A percentile compares a stretch with the other conserved stretches of the same genome.
Conservation (phyloP, 2,329 filamentous ascomycete species). For the Aspergillus sp. region DNA sequence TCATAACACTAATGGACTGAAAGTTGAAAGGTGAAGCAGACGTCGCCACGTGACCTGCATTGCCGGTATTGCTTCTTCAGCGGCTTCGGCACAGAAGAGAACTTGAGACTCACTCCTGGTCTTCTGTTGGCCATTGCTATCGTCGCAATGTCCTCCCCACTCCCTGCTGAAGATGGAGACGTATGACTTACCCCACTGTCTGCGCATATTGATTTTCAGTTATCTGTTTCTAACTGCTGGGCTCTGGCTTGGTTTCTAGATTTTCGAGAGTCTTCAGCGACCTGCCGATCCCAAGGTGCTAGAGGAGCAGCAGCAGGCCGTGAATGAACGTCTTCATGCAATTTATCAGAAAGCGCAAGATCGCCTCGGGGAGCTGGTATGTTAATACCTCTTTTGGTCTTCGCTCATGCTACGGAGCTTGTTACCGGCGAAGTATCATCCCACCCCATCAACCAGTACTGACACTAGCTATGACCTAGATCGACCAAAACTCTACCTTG, state of each 20-base stretch:
- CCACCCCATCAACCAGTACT: constrained; percentile 3
- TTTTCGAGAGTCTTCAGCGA: constrained; percentile 43
- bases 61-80: constrained; percentile 18
- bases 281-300: constrained; percentile 59
- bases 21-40: constrained; percentile 4
- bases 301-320: constrained; percentile 60
- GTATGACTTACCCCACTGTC: constrained; percentile 21
- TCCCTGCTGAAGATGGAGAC: constrained; percentile 44
- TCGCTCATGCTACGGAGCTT: background rate
- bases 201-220: background rate
- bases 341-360: constrained; percentile 64
- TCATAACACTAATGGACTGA: constrained; percentile 1
- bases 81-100: constrained; percentile 13
- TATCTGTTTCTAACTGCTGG: constrained; percentile 9
- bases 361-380: constrained; percentile 65
- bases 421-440: background rate
- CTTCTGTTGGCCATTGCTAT: constrained; percentile 32
- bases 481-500: constrained; percentile 78
- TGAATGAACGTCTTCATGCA: constrained; percentile 58
- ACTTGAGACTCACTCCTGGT: constrained; percentile 15
- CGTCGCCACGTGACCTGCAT: constrained; percentile 24
- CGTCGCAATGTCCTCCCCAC: constrained; percentile 45
- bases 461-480: constrained; percentile 46
- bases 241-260: constrained; percentile 25
- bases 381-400: constrained; percentile 16